Base-by-base conservation (phyloP, 164 flowering plant species). In the Berberis thunbergii region DNA sequence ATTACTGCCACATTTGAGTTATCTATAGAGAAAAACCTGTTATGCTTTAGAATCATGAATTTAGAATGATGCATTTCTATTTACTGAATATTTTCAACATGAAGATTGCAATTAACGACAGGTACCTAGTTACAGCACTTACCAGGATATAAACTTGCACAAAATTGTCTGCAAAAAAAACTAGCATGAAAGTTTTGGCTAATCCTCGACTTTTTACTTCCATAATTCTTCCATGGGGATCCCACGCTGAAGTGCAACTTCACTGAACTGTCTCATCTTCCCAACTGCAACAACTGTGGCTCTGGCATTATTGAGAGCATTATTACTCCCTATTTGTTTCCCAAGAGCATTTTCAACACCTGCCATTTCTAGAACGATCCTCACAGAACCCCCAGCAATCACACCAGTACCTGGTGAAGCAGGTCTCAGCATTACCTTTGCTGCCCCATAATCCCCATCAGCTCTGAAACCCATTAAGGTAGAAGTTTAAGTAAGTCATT, bases 341-440 rank as follows among this genome's bases (percentile, higher is more conserved):
- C 97, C 99, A 59, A 91, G 53, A 49, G 99, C 99, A 77, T 94
- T 94, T 77, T 89, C 86, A 39, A 94, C 90, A 8, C 99, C 97
- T 3, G 99, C 99, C 96, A 91, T 81, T 74, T 94, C 99, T 1
- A 94, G 72, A 26, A 91, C 96, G 53, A 84, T 82, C 64, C 95
- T 79, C 45, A 94, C 97, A 41, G 99, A 79, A 54, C 99, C 97
- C 41, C 99, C 99, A 45, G 99, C 99, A 76, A 87, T 86, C 44
- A 94, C 97, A 54, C 99, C 99, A 7, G 96, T 88, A 74, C 99
- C 99, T 3, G 97, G 96, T 45, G 90, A 81, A 64, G 97, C 97
- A n/a, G 97, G 99, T 67, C 99, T 79, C 49, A 94, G 89, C 99
- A 94, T 94, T 79, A 94, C 99, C 78, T 72, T 84, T 1, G 99